These are phyloP conservation scores for Adansonia grandidieri DNA, from an alignment of 441 rosid genomes.

Conservation along the genomic window DNA sequence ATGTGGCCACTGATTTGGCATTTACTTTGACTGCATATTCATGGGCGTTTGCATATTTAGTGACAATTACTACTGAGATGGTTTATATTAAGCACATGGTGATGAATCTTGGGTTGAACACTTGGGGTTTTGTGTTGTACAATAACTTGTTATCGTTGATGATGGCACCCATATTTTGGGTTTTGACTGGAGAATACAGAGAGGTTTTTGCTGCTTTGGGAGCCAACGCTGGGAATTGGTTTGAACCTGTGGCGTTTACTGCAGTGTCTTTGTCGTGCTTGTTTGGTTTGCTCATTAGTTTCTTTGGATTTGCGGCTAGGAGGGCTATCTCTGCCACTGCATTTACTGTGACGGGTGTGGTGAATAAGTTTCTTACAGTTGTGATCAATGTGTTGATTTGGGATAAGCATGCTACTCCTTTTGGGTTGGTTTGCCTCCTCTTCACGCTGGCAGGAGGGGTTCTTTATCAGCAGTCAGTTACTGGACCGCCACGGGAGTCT, in stretches of 20 bases:
- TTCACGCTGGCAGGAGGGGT: slow-evolving; percentile 81
- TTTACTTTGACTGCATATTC: slow-evolving; percentile 81
- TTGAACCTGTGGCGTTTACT: slow-evolving; percentile 57
- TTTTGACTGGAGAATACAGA: slow-evolving; percentile 71
- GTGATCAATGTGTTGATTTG: slow-evolving; percentile 88
- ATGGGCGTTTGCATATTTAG: slow-evolving; percentile 82
- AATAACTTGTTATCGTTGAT: slow-evolving; percentile 81
- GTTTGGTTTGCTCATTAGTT: slow-evolving; percentile 86
- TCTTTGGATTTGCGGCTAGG: slow-evolving; percentile 93
- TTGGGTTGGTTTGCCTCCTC: slow-evolving; percentile 86
- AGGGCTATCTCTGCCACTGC: slow-evolving; percentile 92
- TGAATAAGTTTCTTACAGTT: slow-evolving; percentile 92
- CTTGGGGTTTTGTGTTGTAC: slow-evolving; percentile 92
- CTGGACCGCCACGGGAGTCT: slow-evolving; percentile 42
- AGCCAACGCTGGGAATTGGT: slow-evolving; percentile 60
- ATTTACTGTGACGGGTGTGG: slow-evolving; percentile 94
- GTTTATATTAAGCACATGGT: slow-evolving; percentile 95
- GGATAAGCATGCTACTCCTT: slow-evolving; percentile 94
- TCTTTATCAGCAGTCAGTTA: slow-evolving; percentile 91
- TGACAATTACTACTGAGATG: slow-evolving; percentile 90
- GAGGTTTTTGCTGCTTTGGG: slow-evolving; percentile 67
- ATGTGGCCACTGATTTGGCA: slow-evolving; percentile 86
- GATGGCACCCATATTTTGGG: slow-evolving; percentile 86
- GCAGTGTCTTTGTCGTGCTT: slow-evolving; percentile 82
- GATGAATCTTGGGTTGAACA: slow-evolving; percentile 82